Conservation (phyloP, 2,329 filamentous ascomycete species). For the Diaporthe sp. region DNA sequence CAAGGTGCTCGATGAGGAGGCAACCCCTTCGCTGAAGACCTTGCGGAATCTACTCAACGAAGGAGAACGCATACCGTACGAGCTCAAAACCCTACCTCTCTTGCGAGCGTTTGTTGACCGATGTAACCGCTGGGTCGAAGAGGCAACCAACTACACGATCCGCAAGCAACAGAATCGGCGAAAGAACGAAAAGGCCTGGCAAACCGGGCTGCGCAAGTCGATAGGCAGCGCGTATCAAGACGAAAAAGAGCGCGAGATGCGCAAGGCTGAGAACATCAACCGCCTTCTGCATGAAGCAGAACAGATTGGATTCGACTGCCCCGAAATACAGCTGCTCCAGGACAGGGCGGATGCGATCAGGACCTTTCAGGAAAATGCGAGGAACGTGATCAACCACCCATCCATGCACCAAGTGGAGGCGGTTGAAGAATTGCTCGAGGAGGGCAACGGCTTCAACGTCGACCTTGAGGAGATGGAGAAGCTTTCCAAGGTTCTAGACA, state of each 20-base stretch:
- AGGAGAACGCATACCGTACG: conserved; percentile 95
- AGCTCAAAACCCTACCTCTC: conserved; percentile 84
- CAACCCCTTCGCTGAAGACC: conserved; percentile 86
- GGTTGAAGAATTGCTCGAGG: conserved; percentile 93
- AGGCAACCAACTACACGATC: conserved; percentile 95
- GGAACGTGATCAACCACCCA: conserved; percentile 77
- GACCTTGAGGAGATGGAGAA: conserved; percentile 90
- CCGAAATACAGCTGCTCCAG: conserved; percentile 87
- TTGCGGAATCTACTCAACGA: conserved; percentile 88
- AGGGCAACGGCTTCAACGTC: conserved; percentile 89
- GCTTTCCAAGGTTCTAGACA: conserved; percentile 83
- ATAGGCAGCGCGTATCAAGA: conserved; percentile 71
- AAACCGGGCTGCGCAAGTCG: conserved; percentile 79
- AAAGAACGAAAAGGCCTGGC: conserved; percentile 92
- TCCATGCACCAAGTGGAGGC: conserved; percentile 73
- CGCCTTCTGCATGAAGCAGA: conserved; percentile 88
- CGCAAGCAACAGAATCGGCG: conserved; percentile 97
- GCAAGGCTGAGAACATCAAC: conserved; percentile 90
- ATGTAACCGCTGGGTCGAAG: conserved; percentile 98
- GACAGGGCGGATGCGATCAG: conserved; percentile 89
- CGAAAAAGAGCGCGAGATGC: conserved; percentile 87
- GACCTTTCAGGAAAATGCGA: conserved; percentile 84
- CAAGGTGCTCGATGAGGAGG: conserved; percentile 84
- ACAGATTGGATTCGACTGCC: conserved; percentile 91
- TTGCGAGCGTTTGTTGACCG: conserved; percentile 92